Evolutionary conservation across 352 stramenopile species (phyloP), one percentile per base, ranked within the genome.

Genomic region (Pythium periplocum): DNA sequence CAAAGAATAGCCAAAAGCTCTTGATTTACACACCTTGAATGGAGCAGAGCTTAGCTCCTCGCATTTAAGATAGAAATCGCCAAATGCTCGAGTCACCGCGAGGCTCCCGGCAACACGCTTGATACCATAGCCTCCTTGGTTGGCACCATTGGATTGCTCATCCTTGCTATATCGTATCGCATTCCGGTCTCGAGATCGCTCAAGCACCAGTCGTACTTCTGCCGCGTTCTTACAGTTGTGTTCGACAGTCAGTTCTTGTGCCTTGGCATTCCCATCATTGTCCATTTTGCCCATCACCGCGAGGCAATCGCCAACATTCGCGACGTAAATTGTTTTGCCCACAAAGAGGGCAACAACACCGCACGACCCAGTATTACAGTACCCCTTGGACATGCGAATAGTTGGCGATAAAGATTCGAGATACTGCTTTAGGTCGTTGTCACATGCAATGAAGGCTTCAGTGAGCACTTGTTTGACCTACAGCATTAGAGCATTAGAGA

Each of bases 11-110:
- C 38, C 38, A 42, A 42, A 0, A 42, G 12, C 38, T 42, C 7
- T 42, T 12, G 38, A 12, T 42, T 42, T 62, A 39, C 85, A 67
- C 8, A 86, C 71, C 71, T 97, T 97, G 63, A 97, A 97, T 5
- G 89, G 92, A 50, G 83, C 74, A 9, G 90, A 93, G 44, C 84
- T 96, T n/a, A 98, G 63, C 30, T 91, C 71, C 57, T 91, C 86
- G 43, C 80, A 96, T 59, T 98, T 98, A 7, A 98, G 71, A 45
- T 98, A 98, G 17, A 94, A 95, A 61, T 98, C 92, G 11, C 92
- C 92, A 41, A 98, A 84, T 1, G 92, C 92, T 52, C 90, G 75
- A 4, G 92, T 98, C 32, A 98, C 90, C 1, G 88, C 87, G 35
- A 98, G 64, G 64, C 83, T 96, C 7, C 90, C 90, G 17, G 90